phyloP scores from a whole-genome alignment of 2,329 filamentous ascomycete genomes.

The Neofusicoccum umdonicola region DNA sequence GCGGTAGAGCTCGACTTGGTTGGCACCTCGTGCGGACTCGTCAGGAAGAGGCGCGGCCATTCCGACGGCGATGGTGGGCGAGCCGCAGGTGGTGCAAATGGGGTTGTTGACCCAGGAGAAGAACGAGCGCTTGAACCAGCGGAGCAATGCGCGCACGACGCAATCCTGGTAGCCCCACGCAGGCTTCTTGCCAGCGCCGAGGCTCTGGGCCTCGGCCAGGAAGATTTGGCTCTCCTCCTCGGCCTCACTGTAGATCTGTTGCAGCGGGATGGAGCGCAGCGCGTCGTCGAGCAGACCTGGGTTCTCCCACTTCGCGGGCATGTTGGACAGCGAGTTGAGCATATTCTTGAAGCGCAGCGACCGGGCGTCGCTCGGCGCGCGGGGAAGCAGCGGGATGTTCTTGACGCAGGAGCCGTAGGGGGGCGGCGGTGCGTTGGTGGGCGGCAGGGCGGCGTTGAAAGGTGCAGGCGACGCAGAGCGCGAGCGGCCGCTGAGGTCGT shows the following conservation, averaged over 20 bases:
- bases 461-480: constrained; percentile 57
- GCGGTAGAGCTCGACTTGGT: constrained; percentile 83
- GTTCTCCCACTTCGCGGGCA: constrained; percentile 93
- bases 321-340: constrained; percentile 79
- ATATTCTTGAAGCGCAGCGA: constrained; percentile 61
- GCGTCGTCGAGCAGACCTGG: constrained; percentile 92
- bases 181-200: constrained; percentile 74
- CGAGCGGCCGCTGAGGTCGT: constrained; percentile 66
- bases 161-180: constrained; percentile 99
- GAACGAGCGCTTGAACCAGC: constrained; percentile 95
- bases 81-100: constrained; percentile 74
- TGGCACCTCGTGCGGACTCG: constrained; percentile 82
- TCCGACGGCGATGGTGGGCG: constrained; percentile 78
- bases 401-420: constrained; percentile 58
- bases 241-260: constrained; percentile 88
- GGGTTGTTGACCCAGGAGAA: constrained; percentile 98
- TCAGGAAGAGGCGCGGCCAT: constrained; percentile 83
- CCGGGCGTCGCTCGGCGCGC: constrained; percentile 60
- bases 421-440: constrained; percentile 46
- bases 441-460: constrained; percentile 29
- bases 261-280: constrained; percentile 78
- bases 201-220: constrained; percentile 81
- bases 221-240: constrained; percentile 90
- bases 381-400: constrained; percentile 69
- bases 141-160: constrained; percentile 82